These are phyloP conservation scores for Cordyceps fumosorosea DNA, from an alignment of 2,329 filamentous ascomycete species.

Conservation along the genomic window DNA sequence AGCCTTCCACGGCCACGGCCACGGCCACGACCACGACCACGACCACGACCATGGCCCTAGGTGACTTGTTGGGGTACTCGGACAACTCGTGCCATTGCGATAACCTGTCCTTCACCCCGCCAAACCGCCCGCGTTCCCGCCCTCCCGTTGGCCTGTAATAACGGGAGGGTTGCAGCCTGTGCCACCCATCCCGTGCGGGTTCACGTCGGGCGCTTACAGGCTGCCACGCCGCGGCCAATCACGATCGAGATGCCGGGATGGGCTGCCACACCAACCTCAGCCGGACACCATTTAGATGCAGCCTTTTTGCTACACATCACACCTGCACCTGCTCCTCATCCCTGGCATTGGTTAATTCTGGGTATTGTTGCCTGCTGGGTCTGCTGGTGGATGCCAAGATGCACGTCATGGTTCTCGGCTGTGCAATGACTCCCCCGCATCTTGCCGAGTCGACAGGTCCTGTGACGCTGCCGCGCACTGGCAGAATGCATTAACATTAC, in stretches of 20 bases:
- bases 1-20: too few species aligned
- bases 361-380: neutral
- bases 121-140: neutral
- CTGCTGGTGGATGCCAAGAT: neutral
- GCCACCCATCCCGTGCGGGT: constrained; percentile 1
- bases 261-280: neutral
- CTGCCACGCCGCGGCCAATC: neutral
- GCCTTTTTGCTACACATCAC: neutral
- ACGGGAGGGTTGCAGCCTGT: neutral
- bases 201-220: constrained; percentile 3
- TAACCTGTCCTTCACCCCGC: neutral
- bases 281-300: neutral
- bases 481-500: neutral
- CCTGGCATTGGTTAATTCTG: neutral
- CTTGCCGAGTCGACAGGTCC: neutral
- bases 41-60: neutral
- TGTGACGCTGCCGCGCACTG: neutral
- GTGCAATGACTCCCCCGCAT: neutral
- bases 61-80: neutral
- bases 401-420: neutral
- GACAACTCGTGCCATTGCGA: neutral
- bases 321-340: neutral
- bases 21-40: too few species aligned
- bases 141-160: neutral
- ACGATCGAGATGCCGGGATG: neutral